phyloP scores from a whole-genome alignment of 306 rosid species.

The Arachis stenosperma region DNA sequence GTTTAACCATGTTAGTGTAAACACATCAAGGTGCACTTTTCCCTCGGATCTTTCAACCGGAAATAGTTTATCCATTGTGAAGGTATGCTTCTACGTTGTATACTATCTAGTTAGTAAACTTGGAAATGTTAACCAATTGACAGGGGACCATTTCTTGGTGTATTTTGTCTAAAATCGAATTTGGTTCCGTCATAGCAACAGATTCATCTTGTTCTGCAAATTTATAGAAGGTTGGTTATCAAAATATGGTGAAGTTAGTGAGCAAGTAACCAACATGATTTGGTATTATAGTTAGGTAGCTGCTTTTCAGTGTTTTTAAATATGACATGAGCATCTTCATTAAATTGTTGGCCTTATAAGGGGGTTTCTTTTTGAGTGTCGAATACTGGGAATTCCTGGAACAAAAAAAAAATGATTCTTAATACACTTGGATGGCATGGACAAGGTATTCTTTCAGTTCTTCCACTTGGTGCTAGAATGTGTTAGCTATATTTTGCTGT shows the following conservation, averaged over 20 bases:
- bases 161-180: background rate
- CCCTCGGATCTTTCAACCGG: constrained; percentile 14
- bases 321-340: background rate
- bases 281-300: background rate
- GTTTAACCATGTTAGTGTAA: background rate
- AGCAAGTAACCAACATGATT: too few relatives aligned
- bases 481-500: too few relatives aligned
- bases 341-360: background rate
- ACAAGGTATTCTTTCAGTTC: too few relatives aligned
- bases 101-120: background rate
- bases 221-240: too few relatives aligned
- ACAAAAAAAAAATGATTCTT: background rate
- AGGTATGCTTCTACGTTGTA: constrained; percentile 14
- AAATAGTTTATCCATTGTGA: constrained; percentile 11
- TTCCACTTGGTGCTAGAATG: too few relatives aligned
- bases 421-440: constrained; percentile 4
- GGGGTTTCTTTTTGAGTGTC: constrained; percentile 4
- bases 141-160: background rate
- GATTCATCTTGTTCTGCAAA: background rate
- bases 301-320: background rate
- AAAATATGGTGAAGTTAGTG: too few relatives aligned
- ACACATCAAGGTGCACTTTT: background rate
- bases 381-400: background rate
- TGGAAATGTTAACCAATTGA: background rate
- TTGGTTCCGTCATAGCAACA: background rate